A percentile compares a stretch with the other conserved stretches of the same genome.
phyloP scores from a whole-genome alignment of 2,329 filamentous ascomycete species.

The Fusarium incarnatum region DNA sequence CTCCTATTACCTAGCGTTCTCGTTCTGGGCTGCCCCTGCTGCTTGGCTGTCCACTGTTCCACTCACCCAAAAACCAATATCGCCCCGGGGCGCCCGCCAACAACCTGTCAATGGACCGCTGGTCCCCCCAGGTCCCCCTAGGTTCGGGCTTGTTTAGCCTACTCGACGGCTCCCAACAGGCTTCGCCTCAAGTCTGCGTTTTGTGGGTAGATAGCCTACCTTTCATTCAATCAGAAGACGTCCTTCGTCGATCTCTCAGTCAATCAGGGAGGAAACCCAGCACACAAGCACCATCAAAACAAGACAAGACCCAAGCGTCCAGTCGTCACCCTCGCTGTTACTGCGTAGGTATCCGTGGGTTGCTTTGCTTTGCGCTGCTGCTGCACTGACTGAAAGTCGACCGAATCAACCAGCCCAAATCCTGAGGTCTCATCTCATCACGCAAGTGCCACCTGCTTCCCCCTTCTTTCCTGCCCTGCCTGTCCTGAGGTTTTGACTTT shows the following conservation, averaged over 20 bases:
- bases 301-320: slow-evolving; percentile 35
- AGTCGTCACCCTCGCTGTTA: slow-evolving; percentile 9
- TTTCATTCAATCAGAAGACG: slow-evolving; percentile 37
- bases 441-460: slow-evolving; percentile 36
- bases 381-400: slow-evolving; percentile 4
- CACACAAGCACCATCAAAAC: slow-evolving; percentile 32
- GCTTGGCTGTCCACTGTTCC: slow-evolving; percentile 27
- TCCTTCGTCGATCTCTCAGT: slow-evolving; percentile 32
- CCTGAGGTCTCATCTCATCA: slow-evolving; percentile 12
- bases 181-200: slow-evolving; percentile 44
- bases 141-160: slow-evolving; percentile 29
- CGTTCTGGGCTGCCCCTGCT: slow-evolving; percentile 1
- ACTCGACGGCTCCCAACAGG: slow-evolving; percentile 36
- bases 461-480: slow-evolving; percentile 28
- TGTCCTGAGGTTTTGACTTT: slow-evolving; percentile 43
- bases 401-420: background rate
- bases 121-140: slow-evolving; percentile 11
- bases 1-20: background rate
- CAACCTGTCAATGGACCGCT: slow-evolving; percentile 20
- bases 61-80: slow-evolving; percentile 35
- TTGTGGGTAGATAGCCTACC: slow-evolving; percentile 37
- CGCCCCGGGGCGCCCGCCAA: slow-evolving; percentile 35
- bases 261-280: slow-evolving; percentile 40
- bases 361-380: background rate
- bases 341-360: background rate